Conservation (phyloP, 2,329 filamentous ascomycete species). For the Ascochyta viciae-villosae region DNA sequence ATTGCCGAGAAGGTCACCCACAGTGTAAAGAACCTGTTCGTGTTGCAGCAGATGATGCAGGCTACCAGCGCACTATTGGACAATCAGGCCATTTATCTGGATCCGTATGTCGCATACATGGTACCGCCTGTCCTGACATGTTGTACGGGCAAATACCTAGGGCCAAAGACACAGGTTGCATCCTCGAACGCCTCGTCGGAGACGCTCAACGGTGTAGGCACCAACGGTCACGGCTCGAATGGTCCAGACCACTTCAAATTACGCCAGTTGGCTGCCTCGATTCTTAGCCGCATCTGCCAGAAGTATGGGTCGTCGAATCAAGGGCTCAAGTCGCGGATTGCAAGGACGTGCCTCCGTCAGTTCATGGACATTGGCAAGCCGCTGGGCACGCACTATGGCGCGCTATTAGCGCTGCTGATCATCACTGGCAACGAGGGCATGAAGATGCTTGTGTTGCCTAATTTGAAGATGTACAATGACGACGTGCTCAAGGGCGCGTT, state of each 20-base stretch:
- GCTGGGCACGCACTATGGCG: constrained; percentile 85
- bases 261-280: constrained; percentile 81
- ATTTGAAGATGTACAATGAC: constrained; percentile 67
- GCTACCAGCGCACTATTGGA: constrained; percentile 83
- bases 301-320: constrained; percentile 84
- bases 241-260: constrained; percentile 73
- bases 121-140: constrained; percentile 91
- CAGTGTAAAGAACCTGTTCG: constrained; percentile 86
- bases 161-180: constrained; percentile 60
- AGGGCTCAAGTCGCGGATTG: constrained; percentile 84
- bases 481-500: constrained; percentile 63
- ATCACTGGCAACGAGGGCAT: constrained; percentile 75
- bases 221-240: constrained; percentile 31
- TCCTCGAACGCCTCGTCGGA: constrained; percentile 61
- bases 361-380: constrained; percentile 88
- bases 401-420: constrained; percentile 78
- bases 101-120: constrained; percentile 72
- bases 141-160: constrained; percentile 82
- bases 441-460: constrained; percentile 69
- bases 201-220: constrained; percentile 42
- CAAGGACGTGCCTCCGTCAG: constrained; percentile 89
- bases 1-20: constrained; percentile 96
- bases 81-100: constrained; percentile 80
- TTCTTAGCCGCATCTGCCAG: constrained; percentile 78
- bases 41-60: constrained; percentile 90